These are phyloP conservation scores for Erodium trifolium DNA, from an alignment of 441 rosid genomes.

Conservation along the genomic window DNA sequence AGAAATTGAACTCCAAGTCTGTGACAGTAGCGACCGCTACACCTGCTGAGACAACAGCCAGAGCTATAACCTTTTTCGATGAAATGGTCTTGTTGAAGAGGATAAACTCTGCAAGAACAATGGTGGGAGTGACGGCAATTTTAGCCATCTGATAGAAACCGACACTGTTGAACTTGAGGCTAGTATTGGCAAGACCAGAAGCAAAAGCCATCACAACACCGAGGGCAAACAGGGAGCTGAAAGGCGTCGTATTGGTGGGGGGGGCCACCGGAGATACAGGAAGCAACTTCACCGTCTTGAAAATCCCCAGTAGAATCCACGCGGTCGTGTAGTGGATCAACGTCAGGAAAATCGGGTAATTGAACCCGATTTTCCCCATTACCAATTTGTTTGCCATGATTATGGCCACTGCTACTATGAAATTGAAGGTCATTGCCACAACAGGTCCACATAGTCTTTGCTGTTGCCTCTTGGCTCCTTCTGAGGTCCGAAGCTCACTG, in stretches of 20 bases:
- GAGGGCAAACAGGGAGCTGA: conserved; percentile 20
- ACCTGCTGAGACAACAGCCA: conserved; percentile 21
- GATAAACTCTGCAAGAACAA: conserved; percentile 21
- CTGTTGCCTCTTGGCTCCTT: conserved; percentile 29
- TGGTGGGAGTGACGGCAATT: conserved; percentile 28
- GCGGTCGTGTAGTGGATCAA: conserved; percentile 25
- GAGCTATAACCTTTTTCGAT: conserved; percentile 20
- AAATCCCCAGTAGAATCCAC: conserved; percentile 23
- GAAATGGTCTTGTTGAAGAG: conserved; percentile 21
- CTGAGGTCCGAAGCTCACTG: conserved; percentile 25
- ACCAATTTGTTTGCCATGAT: conserved; percentile 25
- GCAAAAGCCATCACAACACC: conserved; percentile 27
- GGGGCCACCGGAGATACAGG: conserved; percentile 26
- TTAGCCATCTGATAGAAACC: conserved; percentile 31
- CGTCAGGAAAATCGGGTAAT: conserved; percentile 25
- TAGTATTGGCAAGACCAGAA: conserved; percentile 28
- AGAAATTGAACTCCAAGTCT: conserved; percentile 23
- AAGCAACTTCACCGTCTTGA: conserved; percentile 22
- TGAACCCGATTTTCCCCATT: conserved; percentile 24
- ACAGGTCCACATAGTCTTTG: conserved; percentile 26
- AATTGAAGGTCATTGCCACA: conserved; percentile 25
- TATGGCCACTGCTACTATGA: conserved; percentile 24
- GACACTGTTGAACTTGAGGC: conserved; percentile 26
- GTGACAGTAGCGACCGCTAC: conserved; percentile 28
- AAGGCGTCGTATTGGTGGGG: conserved; percentile 25